Base-by-base conservation (phyloP, 2,329 filamentous ascomycete genomes). In the Penicillium sp. region DNA sequence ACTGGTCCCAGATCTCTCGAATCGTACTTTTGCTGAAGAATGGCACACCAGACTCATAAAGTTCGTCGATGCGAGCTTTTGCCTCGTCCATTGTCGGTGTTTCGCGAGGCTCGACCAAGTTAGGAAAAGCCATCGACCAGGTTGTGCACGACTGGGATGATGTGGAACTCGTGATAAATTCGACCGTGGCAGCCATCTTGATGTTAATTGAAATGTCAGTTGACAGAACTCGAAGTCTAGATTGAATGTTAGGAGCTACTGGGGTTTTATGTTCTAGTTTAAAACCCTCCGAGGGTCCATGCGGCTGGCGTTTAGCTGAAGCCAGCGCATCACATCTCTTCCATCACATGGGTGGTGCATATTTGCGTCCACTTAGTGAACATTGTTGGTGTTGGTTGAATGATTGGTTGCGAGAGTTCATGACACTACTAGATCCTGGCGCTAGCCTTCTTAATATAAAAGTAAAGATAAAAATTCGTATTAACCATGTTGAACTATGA, bases 21-120 rank as follows among this genome's bases (percentile, higher is more conserved):
- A 61, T 48, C 11, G 27, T 29, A 3, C 53, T 38, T 34, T 60
- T 61, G 30, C 51, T 60, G 38, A 70, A 70, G 30, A 68, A 60
- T 6, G 58, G 59, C 8, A 57, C 59, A 7, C 64, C 63, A 0
- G 53, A 45, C 1, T 54, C 42, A 42, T 66, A 68, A 7, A 64
- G 47, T 5, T 53, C 42, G 13, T 55, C 34, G 27, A 67, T 57
- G 19, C 59, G 62, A 3, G 51, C 56, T 4, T 65, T 26, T 8
- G 58, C 59, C 6, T 55, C 49, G 2, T 61, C 51, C 10, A 53
- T 58, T 14, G 56, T 56, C 23, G 51, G 49, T 39, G 35, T 30
- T 36, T 57, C 23, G 3, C 41, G 51, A 29, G 42, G 42, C 2
- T 48, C 46, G 3, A 30, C 14, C 40, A 27, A 29, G 23, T 29